Evolutionary conservation across 2,329 filamentous ascomycete genomes (phyloP), one percentile per base, ranked within the genome.

Genomic region (Hypoxylon sp.): DNA sequence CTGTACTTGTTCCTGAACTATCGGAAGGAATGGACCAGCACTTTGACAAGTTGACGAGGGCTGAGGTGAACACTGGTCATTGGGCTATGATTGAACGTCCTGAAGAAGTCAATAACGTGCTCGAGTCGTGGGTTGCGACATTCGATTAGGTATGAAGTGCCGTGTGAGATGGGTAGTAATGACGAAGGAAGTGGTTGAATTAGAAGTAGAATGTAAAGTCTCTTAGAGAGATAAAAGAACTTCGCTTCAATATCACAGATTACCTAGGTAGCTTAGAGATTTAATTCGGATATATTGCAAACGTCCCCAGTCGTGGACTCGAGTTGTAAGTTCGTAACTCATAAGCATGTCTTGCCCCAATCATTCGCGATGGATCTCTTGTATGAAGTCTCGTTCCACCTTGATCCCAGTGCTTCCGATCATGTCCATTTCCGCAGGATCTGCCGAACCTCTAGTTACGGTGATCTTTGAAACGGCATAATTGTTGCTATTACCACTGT

Each of bases 1-100:
- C 73, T 0, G 86, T 90, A 0, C 78, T 93, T 41, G 86, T 85
- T 30, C 86, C 89, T 0, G 82, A 83, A 36, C 83, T 92, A 82
- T 84, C 85, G 2, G 79, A 78, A 49, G 83, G 83, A 1, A 92
- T 92, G 89, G 84, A 85, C 5, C 81, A 82, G 60, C 80, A 80
- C 45, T 81, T 91, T 51, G 84, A 87, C 1, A 82, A 85, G 36
- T 36, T 62, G 30, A 65, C 58, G 7, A 68, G 55, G 30, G 62
- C 25, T 1, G 55, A 68, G 0, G 62, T 68, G 1, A 43, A 63
- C 11, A 65, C 58, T 13, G 45, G 25, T 1, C 66, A 68, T 45
- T 68, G 62, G 62, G 25, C 59, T n/a, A 11, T 57, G 50, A 17
- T 60, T n/a, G 52, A 68, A n/a, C 25, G 23, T 2, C 58, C 58